Evolutionary conservation across 2,329 filamentous ascomycete genomes (phyloP).

Genomic region (Aspergillus quadrilineatus): DNA sequence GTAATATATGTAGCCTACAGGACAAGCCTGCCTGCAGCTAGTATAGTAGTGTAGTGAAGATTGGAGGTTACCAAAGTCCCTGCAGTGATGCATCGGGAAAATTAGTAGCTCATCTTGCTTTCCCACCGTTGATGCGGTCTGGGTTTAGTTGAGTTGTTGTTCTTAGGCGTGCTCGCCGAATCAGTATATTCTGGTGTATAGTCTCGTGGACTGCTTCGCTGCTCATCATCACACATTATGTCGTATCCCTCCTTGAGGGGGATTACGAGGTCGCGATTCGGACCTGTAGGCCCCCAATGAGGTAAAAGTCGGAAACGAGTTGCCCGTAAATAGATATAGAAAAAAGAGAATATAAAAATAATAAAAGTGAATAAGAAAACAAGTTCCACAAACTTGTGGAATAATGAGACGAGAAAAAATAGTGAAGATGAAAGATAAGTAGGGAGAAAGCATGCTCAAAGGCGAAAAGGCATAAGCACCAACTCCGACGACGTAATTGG

Average conservation of each 20-base stretch:
- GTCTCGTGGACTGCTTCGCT: constrained; percentile 17
- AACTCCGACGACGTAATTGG: background rate
- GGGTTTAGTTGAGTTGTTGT: background rate
- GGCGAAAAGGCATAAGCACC: constrained; percentile 1
- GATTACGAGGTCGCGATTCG: constrained; percentile 4
- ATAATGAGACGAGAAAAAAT: no score
- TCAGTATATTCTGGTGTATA: constrained; percentile 20
- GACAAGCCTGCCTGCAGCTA: constrained; percentile 4
- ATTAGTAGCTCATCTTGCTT: constrained; percentile 1
- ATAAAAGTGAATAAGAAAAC: background rate
- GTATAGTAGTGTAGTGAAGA: background rate
- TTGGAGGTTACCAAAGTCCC: constrained; percentile 8
- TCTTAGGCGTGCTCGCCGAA: constrained; percentile 15
- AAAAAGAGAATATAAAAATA: background rate
- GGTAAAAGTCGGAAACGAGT: constrained; percentile 12
- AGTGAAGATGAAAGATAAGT: background rate
- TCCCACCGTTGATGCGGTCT: background rate
- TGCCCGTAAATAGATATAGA: constrained; percentile 1
- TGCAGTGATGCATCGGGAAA: background rate
- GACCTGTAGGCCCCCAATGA: background rate
- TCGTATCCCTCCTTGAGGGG: constrained; percentile 19
- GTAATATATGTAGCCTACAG: constrained; percentile 11
- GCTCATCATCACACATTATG: constrained; percentile 26
- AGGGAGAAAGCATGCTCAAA: constrained; percentile 8
- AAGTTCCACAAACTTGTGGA: background rate